Evolutionary conservation across 1,284 basidiomycete genomes (phyloP).

Genomic region (Microbotryum silenes-acaulis): DNA sequence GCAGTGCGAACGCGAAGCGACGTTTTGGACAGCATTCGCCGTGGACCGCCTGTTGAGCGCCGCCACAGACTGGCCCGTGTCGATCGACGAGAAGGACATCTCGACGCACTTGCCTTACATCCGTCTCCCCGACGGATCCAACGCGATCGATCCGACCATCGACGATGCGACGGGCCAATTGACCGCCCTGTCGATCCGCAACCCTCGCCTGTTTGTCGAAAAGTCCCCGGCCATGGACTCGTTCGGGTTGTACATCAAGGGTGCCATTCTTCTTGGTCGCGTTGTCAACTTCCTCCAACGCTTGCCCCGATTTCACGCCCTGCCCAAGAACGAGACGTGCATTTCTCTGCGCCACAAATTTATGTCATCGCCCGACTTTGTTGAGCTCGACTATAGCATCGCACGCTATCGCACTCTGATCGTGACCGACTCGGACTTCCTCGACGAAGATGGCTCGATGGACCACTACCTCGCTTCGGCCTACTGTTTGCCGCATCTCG

Average conservation of each 20-base stretch:
- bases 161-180: slow-evolving; percentile 4
- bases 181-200: slow-evolving; percentile 12
- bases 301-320: slow-evolving; percentile 11
- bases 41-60: slow-evolving; percentile 16
- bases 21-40: slow-evolving; percentile 29
- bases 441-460: slow-evolving; percentile 15
- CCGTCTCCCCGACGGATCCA: not conserved
- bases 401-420: slow-evolving; percentile 18
- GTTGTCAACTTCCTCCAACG: slow-evolving; percentile 27
- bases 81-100: slow-evolving; percentile 30
- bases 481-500: slow-evolving; percentile 28
- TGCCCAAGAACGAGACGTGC: slow-evolving; percentile 9
- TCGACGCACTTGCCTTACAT: slow-evolving; percentile 23
- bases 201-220: slow-evolving; percentile 14
- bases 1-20: slow-evolving; percentile 20
- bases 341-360: not conserved
- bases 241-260: slow-evolving; percentile 28
- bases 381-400: slow-evolving; percentile 24
- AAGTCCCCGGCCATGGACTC: slow-evolving; percentile 17
- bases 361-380: slow-evolving; percentile 13
- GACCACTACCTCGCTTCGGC: slow-evolving; percentile 24
- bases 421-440: slow-evolving; percentile 16
- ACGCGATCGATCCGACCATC: not conserved
- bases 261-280: slow-evolving; percentile 24
- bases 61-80: slow-evolving; percentile 20